A percentile compares a stretch with the other conserved stretches of the same genome.
Evolutionary conservation across 176 grass and related monocot genomes (phyloP).

Genomic region (sorghum (Sorghum bicolor)): Sorghum_bicolor_NCBIv3 NC_012876.2:65255501-65256000

Average conservation of each 20-base stretch:
- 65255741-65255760: no score
- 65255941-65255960: no score
- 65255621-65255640: neutral
- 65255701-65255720: neutral
- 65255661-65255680: neutral
- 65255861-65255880: no score
- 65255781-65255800: neutral
- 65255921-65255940: no score
- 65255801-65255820: no score
- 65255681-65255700: neutral
- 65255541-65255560: neutral
- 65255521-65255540: neutral
- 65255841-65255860: no score
- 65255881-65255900: no score
- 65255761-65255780: neutral
- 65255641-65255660: neutral
- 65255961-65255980: no score
- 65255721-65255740: no score
- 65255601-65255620: neutral
- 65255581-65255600: neutral
- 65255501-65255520: constrained; percentile 4
- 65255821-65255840: no score
- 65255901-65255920: no score
- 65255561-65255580: neutral
- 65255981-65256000: no score